Base-by-base conservation (phyloP, 2,329 filamentous ascomycete genomes). In the Fusarium odoratissimum region DNA sequence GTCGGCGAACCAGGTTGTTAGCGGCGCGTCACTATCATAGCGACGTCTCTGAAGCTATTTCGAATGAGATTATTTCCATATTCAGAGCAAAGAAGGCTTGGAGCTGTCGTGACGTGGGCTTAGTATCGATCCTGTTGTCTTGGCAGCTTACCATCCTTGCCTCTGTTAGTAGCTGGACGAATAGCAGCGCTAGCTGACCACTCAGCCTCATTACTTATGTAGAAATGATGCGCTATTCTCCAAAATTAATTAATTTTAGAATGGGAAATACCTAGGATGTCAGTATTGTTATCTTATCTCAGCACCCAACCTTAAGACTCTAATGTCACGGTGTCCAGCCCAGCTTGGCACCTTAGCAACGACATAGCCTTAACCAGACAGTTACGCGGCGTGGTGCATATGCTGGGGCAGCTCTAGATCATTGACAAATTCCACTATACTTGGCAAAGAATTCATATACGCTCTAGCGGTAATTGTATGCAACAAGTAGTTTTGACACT, bases 351-450 rank as follows among this genome's bases (percentile, higher is more conserved):
- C 17, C n/a, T 61, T 8, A n/a, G 11, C 25, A 60, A 35, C 5
- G 17, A 16, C 17, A 48, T 17, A 38, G 38, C 31, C 35, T n/a
- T 17, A 5, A 31, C 40, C 7, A 14, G 3, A 19, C 9, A 38
- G 5, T 13, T 5, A 30, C 21, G 17, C 38, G 30, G 13, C 12
- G 13, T 17, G 16, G 6, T 23, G 28, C 19, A 42, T 25, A 2
- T 28, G 19, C n/a, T 19, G 21, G 8, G 6, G 23, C n/a, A 31
- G 14, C 5, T 17, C 12, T 10, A 12, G 31, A 13, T 3, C 13
- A 6, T 25, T 16, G 1, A 9, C 13, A n/a, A 3, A 2, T 2
- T 17, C 6, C 7, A 11, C 30, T 19, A 1, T 13, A 5, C 6
- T 25, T 4, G 9, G 4, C 14, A 8, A 41, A 30, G 13, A 3